Evolutionary conservation across 176 grass and related monocot genomes (phyloP).

Genomic region (Aegilops bicornis): DNA sequence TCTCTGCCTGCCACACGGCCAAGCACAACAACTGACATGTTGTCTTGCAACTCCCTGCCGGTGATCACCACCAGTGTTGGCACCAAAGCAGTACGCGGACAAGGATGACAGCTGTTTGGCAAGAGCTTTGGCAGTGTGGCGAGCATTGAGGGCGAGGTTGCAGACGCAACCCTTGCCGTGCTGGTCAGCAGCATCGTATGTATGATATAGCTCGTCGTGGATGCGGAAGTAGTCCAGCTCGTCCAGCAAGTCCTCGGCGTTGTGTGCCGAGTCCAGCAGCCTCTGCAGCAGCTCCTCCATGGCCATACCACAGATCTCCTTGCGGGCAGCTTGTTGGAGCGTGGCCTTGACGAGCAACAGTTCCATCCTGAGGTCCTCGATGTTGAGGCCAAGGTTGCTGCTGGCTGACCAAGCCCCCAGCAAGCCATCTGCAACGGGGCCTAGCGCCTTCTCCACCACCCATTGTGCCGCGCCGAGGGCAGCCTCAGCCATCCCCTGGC

Average conservation of each 20-base stretch:
- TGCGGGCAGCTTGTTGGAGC: too few relatives aligned
- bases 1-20: neutral
- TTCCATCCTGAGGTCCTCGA: too few relatives aligned
- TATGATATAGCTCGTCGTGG: accelerated
- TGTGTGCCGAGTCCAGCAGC: neutral
- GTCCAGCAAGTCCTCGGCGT: neutral
- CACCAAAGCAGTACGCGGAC: too few relatives aligned
- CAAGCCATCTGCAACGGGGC: neutral
- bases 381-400: too few relatives aligned
- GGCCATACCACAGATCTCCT: too few relatives aligned
- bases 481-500: too few relatives aligned
- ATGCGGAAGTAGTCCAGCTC: conserved; percentile 28
- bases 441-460: neutral
- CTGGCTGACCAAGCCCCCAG: conserved; percentile 2
- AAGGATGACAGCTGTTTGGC: neutral
- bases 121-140: neutral
- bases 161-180: neutral
- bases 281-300: neutral
- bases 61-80: too few relatives aligned
- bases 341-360: too few relatives aligned
- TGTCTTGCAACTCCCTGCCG: too few relatives aligned
- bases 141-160: neutral
- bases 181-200: too few relatives aligned
- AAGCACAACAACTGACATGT: neutral
- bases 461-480: neutral